A percentile compares a stretch with the other conserved stretches of the same genome.
phyloP scores from a whole-genome alignment of 2,329 filamentous ascomycete genomes.

The Drechslerella dactyloides region DNA sequence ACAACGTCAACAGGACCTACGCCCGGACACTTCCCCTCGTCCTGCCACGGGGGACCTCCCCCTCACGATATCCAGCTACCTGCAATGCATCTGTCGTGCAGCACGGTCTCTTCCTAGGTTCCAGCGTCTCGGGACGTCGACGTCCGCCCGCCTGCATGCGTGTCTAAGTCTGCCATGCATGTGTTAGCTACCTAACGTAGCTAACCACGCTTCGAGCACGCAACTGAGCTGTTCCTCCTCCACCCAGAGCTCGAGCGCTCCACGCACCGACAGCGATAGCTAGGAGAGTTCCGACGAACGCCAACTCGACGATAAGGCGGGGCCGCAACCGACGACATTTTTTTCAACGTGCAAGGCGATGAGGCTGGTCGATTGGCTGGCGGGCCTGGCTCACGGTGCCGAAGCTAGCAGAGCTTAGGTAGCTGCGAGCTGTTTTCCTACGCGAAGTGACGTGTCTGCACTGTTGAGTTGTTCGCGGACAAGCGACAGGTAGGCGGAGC shows the following conservation, averaged over 20 bases:
- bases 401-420: neutral
- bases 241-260: slow-evolving; percentile 27
- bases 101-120: no score
- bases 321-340: neutral
- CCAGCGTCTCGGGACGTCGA: no score
- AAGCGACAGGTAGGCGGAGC: neutral
- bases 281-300: slow-evolving; percentile 45
- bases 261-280: slow-evolving; percentile 20
- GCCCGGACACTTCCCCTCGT: no score
- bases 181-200: no score
- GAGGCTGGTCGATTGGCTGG: neutral
- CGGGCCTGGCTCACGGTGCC: neutral
- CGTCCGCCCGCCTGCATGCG: no score
- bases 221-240: neutral
- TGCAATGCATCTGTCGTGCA: no score
- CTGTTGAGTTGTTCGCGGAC: slow-evolving; percentile 5
- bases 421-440: slow-evolving; percentile 1
- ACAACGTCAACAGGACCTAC: no score
- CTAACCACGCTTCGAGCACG: neutral
- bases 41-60: no score
- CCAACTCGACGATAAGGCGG: slow-evolving; percentile 1
- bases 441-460: slow-evolving; percentile 6
- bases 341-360: neutral
- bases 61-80: no score
- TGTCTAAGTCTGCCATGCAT: no score